A percentile compares a stretch with the other conserved stretches of the same genome.
These are phyloP conservation scores for Fusarium xylarioides DNA, from an alignment of 2,329 filamentous ascomycete species.

Conservation along the genomic window DNA sequence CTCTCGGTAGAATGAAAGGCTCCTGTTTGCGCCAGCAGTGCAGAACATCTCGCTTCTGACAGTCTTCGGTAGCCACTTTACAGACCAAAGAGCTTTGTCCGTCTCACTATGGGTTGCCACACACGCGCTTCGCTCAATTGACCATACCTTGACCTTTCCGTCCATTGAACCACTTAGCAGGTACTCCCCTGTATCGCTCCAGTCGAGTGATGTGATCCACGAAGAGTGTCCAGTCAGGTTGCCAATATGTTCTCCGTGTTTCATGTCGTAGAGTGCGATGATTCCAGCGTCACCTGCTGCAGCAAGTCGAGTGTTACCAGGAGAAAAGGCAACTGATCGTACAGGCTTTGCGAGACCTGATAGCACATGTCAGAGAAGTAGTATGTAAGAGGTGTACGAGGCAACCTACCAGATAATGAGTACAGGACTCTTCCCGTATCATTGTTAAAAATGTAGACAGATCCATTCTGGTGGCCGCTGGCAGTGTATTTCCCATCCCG, in stretches of 20 bases:
- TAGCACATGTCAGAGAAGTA: conserved; percentile 8
- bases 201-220: conserved; percentile 92
- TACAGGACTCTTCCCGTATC: conserved; percentile 85
- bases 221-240: conserved; percentile 81
- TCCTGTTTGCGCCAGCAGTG: conserved; percentile 78
- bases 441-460: conserved; percentile 95
- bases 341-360: conserved; percentile 86
- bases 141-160: conserved; percentile 97
- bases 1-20: conserved; percentile 84
- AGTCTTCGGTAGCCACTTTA: conserved; percentile 82
- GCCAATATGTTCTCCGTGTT: conserved; percentile 90
- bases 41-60: conserved; percentile 77
- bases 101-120: conserved; percentile 95
- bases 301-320: conserved; percentile 82
- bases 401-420: conserved; percentile 76
- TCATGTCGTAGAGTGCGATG: conserved; percentile 91
- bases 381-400: neutral
- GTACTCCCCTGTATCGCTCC: conserved; percentile 93
- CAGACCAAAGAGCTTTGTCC: conserved; percentile 83
- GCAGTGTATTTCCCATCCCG: conserved; percentile 85
- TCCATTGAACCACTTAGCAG: conserved; percentile 89
- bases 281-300: conserved; percentile 89
- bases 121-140: conserved; percentile 81
- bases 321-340: conserved; percentile 86
- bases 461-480: conserved; percentile 91